phyloP scores from a whole-genome alignment of 129 eudicot genomes.

The Flaveria sonorensis region DNA sequence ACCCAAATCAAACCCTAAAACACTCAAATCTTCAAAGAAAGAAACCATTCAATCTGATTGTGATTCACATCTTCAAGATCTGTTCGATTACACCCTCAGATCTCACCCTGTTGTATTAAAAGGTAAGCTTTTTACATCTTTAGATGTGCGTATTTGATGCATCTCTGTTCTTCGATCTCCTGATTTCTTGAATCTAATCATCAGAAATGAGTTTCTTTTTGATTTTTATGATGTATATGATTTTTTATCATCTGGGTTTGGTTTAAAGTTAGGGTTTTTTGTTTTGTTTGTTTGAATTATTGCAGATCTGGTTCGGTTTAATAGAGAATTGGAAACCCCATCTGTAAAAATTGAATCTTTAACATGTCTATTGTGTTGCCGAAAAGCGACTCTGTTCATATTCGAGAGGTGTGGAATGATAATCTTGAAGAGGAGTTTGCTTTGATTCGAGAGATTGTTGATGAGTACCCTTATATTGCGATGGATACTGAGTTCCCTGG shows the following conservation, averaged over 20 bases:
- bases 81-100: conserved; percentile 33
- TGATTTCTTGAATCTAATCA: conserved; percentile 11
- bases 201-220: conserved; percentile 17
- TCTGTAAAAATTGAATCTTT: conserved; percentile 36
- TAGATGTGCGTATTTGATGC: too few species aligned
- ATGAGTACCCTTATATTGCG: conserved; percentile 61
- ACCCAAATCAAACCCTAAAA: conserved; percentile 33
- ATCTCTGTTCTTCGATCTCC: conserved; percentile 14
- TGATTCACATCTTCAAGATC: conserved; percentile 45
- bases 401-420: conserved; percentile 65
- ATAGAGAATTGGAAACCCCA: conserved; percentile 26
- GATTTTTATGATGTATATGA: too few species aligned
- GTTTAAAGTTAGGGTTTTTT: conserved; percentile 15
- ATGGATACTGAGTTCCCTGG: conserved; percentile 86
- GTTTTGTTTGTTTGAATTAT: conserved; percentile 23
- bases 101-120: conserved; percentile 29
- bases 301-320: conserved; percentile 55
- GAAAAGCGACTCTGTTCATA: conserved; percentile 50
- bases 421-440: conserved; percentile 67
- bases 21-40: conserved; percentile 19
- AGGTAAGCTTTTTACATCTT: conserved; percentile 42
- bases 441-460: conserved; percentile 59
- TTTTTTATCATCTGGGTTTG: conserved; percentile 20
- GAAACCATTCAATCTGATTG: conserved; percentile 12
- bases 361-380: conserved; percentile 43